A percentile compares a stretch with the other conserved stretches of the same genome.
Conservation (phyloP, 2,329 filamentous ascomycete genomes). For the Hawksworthiomyces lignivorus region DNA sequence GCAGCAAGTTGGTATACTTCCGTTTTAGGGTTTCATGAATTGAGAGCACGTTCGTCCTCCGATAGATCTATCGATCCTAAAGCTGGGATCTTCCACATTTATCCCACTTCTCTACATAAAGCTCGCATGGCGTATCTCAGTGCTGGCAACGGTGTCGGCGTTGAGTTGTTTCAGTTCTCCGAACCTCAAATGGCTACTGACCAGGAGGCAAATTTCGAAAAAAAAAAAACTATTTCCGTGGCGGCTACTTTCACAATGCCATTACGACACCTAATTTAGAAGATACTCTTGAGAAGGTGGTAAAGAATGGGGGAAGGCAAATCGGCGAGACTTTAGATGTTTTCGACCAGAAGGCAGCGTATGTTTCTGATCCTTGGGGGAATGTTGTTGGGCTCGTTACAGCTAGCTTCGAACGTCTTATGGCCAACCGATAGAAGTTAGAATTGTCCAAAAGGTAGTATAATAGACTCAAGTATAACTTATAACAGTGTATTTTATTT, state of each 20-base stretch:
- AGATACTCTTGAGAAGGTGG: neutral
- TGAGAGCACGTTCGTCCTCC: neutral
- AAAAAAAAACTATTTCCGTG: constrained; percentile 5
- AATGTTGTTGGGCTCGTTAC: constrained; percentile 7
- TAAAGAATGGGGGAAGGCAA: neutral
- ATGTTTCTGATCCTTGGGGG: constrained; percentile 8
- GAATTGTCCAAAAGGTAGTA: too few relatives aligned
- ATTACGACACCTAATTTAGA: constrained; percentile 2
- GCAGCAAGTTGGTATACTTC: constrained; percentile 2
- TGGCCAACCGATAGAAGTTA: constrained; percentile 3
- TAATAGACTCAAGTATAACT: too few relatives aligned
- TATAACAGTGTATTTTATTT: too few relatives aligned
- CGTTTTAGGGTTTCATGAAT: constrained; percentile 5
- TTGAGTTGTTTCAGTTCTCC: constrained; percentile 7
- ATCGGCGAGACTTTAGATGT: constrained; percentile 4
- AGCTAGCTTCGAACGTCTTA: constrained; percentile 2
- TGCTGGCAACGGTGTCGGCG: constrained; percentile 7
- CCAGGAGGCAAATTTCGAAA: constrained; percentile 3
- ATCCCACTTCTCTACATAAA: constrained; percentile 4
- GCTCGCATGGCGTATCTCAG: constrained; percentile 7
- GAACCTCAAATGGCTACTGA: neutral
- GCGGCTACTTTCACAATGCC: constrained; percentile 7
- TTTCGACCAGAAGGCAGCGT: constrained; percentile 3
- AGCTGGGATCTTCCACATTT: constrained; percentile 5
- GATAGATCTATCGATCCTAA: neutral